Evolutionary conservation across 257 asterid genomes (phyloP).

Genomic region (Salvia miltiorrhiza): DNA sequence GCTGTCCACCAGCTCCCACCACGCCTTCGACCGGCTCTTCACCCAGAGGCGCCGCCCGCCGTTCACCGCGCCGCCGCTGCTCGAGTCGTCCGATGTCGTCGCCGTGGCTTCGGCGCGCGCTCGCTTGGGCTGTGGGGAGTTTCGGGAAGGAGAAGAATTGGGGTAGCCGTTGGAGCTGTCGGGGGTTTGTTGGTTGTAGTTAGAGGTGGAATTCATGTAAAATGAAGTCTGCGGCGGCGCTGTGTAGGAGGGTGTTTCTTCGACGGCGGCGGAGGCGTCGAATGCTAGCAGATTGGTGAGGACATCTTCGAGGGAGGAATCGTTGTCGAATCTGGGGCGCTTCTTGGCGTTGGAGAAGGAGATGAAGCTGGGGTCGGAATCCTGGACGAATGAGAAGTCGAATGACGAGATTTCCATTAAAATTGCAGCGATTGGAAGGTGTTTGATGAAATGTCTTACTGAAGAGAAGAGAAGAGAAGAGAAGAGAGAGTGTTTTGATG

Average conservation of each 20-base stretch:
- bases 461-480: neutral
- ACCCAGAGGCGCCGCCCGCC: constrained; percentile 43
- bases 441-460: neutral
- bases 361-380: constrained; percentile 16
- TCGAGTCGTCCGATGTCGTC: constrained; percentile 19
- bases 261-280: constrained; percentile 15
- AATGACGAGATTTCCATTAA: constrained; percentile 37
- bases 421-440: neutral
- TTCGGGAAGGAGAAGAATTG: neutral
- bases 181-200: neutral
- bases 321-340: constrained; percentile 23
- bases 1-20: constrained; percentile 46
- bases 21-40: constrained; percentile 37
- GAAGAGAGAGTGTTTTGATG: neutral
- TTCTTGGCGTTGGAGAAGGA: constrained; percentile 25
- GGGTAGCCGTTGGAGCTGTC: neutral
- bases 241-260: neutral
- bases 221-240: neutral
- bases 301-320: constrained; percentile 25
- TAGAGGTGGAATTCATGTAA: neutral
- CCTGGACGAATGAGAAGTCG: constrained; percentile 29
- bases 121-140: constrained; percentile 27
- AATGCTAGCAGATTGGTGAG: constrained; percentile 19
- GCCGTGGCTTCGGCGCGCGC: constrained; percentile 18
- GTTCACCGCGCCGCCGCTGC: neutral